Base-by-base conservation (phyloP, 2,329 filamentous ascomycete species). In the Beauveria scarabaeidicola region DNA sequence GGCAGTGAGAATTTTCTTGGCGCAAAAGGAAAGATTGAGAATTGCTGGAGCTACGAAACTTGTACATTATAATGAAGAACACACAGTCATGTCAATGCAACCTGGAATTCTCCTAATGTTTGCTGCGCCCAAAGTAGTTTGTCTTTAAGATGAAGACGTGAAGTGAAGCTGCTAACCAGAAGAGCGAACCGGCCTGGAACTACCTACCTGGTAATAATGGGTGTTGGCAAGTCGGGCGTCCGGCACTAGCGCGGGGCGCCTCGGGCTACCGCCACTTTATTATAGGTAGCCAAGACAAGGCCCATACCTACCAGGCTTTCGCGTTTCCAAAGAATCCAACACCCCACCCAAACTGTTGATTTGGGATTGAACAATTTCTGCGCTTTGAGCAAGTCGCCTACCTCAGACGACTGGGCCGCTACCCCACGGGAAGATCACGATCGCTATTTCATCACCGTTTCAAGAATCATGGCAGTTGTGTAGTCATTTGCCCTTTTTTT, bases 351-450 rank as follows among this genome's bases (percentile, higher is more conserved):
- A 43, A 58, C 48, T 21, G 56, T 51, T 41, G 36, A 38, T 38
- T 57, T 50, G 4, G 48, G 56, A 58, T 58, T 58, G 56, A 56
- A 58, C 38, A 52, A 58, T 58, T 58, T 58, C 56, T 52, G 48
- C 56, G 47, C 40, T 38, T 52, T 52, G 56, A 58, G 19, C 40
- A n/a, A 36, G 25, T 58, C n/a, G 47, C 47, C 36, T 36, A 27
- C 36, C 47, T 44, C 38, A 36, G 48, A 58, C 55, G 48, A 58
- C 47, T 19, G 27, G 11, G 27, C 38, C 27, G 32, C 44, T 23
- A 36, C 46, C 23, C 8, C 5, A 46, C 56, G 48, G 13, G 13
- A 19, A n/a, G 43, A 36, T 32, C 36, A n/a, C 41, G 36, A 58
- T 51, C 38, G 29, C 48, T 44, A 46, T 23, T 6, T n/a, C 48